A percentile compares a stretch with the other conserved stretches of the same genome.
These are phyloP conservation scores for Penicillium sp. DNA, from an alignment of 2,329 filamentous ascomycete genomes.

Conservation along the genomic window DNA sequence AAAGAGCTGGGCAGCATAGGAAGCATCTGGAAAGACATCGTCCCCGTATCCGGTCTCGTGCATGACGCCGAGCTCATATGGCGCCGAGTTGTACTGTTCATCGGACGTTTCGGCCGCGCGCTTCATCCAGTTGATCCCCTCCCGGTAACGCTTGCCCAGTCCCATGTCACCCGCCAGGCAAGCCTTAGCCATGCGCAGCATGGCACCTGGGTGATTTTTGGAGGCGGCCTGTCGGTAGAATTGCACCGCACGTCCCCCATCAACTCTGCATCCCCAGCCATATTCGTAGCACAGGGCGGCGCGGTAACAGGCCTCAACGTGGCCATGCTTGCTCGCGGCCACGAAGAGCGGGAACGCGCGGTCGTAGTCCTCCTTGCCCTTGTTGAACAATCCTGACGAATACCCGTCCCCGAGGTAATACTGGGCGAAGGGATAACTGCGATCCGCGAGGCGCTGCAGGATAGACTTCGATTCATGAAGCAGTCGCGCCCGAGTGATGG, in stretches of 20 bases:
- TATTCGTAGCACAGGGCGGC: constrained; percentile 95
- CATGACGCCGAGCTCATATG: constrained; percentile 80
- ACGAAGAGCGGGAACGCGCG: constrained; percentile 89
- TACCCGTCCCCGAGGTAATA: constrained; percentile 96
- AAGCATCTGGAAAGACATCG: constrained; percentile 84
- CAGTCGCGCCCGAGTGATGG: constrained; percentile 58
- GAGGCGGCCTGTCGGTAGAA: constrained; percentile 86
- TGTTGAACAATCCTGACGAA: constrained; percentile 89
- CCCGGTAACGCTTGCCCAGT: constrained; percentile 71
- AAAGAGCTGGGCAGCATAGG: constrained; percentile 87
- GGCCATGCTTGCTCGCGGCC: constrained; percentile 90
- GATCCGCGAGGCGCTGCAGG: constrained; percentile 75
- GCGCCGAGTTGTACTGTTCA: constrained; percentile 82
- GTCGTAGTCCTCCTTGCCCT: constrained; percentile 86
- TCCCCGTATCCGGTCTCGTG: constrained; percentile 93
- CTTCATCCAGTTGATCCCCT: constrained; percentile 95
- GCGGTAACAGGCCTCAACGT: constrained; percentile 91
- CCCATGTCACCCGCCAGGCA: constrained; percentile 87
- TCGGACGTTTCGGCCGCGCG: constrained; percentile 86
- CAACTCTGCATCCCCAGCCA: constrained; percentile 89
- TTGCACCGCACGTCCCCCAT: constrained; percentile 85
- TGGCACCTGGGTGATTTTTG: constrained; percentile 91
- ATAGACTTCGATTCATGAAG: constrained; percentile 84
- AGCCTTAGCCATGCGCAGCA: constrained; percentile 84
- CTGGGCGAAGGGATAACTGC: constrained; percentile 91